Evolutionary conservation across 2,329 filamentous ascomycete species (phyloP).

Genomic region (Epichloe aotearoae): DNA sequence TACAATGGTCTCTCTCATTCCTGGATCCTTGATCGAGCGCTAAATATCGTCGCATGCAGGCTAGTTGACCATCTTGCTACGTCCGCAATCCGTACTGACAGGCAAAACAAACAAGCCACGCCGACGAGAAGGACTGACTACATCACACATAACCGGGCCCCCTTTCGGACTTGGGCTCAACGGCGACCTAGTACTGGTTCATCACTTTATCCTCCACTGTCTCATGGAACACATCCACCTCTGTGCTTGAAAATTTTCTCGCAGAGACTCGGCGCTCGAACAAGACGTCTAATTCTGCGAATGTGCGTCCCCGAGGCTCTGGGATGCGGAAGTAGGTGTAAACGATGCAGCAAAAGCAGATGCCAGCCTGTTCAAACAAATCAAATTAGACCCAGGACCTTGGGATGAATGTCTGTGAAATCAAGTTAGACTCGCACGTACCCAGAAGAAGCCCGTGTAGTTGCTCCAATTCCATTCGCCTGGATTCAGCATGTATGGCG

Average conservation of each 20-base stretch:
- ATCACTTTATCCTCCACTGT: constrained; percentile 34
- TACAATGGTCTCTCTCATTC: too few species aligned
- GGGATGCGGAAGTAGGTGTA: constrained; percentile 51
- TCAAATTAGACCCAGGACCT: neutral
- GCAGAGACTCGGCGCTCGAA: constrained; percentile 64
- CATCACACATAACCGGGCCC: neutral
- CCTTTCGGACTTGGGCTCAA: constrained; percentile 11
- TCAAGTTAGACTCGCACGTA: constrained; percentile 16
- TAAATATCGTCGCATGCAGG: too few species aligned
- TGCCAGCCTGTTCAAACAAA: constrained; percentile 38
- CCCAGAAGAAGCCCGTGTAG: constrained; percentile 79
- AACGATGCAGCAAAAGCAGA: constrained; percentile 67
- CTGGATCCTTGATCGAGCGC: too few species aligned
- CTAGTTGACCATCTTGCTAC: neutral
- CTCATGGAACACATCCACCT: constrained; percentile 43
- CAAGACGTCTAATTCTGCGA: constrained; percentile 73
- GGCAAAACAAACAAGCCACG: neutral
- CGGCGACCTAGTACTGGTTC: constrained; percentile 31
- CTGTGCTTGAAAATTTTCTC: constrained; percentile 53
- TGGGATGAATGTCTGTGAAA: neutral
- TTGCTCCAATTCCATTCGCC: constrained; percentile 79
- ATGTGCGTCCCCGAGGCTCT: constrained; percentile 67
- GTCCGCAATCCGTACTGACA: neutral
- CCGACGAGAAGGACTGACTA: neutral
- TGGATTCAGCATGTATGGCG: constrained; percentile 88